Evolutionary conservation across 1,284 basidiomycete genomes (phyloP), one percentile per base, ranked within the genome.

Genomic region (Marasmius tenuissimus): DNA sequence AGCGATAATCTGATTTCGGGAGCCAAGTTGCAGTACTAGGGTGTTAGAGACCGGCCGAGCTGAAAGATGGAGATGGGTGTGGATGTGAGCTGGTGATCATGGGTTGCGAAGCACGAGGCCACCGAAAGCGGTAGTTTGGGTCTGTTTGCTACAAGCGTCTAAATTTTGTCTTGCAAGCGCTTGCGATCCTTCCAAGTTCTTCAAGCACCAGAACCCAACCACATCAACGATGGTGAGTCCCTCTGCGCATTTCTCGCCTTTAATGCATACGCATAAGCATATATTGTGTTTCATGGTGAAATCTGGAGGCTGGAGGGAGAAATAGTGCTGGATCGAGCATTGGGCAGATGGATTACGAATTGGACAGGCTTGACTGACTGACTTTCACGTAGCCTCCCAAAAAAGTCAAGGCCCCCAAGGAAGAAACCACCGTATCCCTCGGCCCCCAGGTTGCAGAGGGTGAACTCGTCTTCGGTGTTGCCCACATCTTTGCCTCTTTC

Each of bases 401-500:
- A 80, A 91, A 90, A 82, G 81, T 77, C 75, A 91, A 90, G 79
- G 88, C 82, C 70, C 85, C 85, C 68, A 89, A 88, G 77, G 91
- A 93, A 79, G 89, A 92, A 72, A 84, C 83, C 73, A 85, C 91
- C 70, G 92, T 95, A 72, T 88, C 90, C 61, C 93, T 97, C 77
- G 96, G 95, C 69, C 96, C 96, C 71, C 91, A 97, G 76, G 92
- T 96, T 71, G 90, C 91, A 67, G 96, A 97, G 76, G 95, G 96
- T 75, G 95, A 97, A 81, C 89, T 93, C 73, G 94, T 96, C 57
- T 97, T 96, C 74, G 96, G 96, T 70, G 95, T 97, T 68, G 96
- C 96, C 10, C 95, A 96, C 85, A 97, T 97, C 82, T 97, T 92
- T 72, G 96, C 95, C 56, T 95, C 92, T 53, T 99, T 99, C 90